Evolutionary conservation across 2,329 filamentous ascomycete species (phyloP).

Genomic region (Cordyceps pruinosa): DNA sequence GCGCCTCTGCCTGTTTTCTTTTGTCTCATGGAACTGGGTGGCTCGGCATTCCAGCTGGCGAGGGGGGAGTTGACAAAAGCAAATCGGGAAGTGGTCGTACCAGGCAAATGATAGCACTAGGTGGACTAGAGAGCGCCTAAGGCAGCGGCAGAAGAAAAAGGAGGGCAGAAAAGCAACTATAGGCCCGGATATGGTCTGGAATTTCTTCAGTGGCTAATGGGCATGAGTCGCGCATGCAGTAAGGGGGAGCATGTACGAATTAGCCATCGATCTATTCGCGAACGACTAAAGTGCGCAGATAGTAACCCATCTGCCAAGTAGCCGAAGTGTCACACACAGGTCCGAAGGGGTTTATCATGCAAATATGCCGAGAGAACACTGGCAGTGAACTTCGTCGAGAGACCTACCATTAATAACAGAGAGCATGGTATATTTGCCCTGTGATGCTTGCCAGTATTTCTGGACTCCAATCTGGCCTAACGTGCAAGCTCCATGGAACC

Average conservation of each 20-base stretch:
- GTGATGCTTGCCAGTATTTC: too few relatives aligned
- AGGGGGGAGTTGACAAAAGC: too few relatives aligned
- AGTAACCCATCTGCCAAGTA: background rate
- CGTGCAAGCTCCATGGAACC: background rate
- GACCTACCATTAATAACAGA: too few relatives aligned
- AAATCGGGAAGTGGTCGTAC: background rate
- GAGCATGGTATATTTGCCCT: too few relatives aligned
- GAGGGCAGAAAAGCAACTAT: too few relatives aligned
- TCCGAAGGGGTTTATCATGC: too few relatives aligned
- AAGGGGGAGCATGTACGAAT: background rate
- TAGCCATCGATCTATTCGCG: background rate
- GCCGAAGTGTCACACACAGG: too few relatives aligned
- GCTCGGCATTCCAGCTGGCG: too few relatives aligned
- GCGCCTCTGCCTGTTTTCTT: background rate
- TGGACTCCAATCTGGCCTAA: too few relatives aligned
- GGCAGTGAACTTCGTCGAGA: too few relatives aligned
- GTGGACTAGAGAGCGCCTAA: background rate
- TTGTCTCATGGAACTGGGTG: background rate
- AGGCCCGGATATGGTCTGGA: background rate
- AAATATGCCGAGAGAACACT: too few relatives aligned
- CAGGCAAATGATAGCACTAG: background rate
- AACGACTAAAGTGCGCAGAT: background rate
- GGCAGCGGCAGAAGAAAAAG: background rate
- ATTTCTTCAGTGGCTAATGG: background rate
- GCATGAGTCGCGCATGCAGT: background rate